These are phyloP conservation scores for Phytophthora idaei DNA, from an alignment of 352 stramenopile species.

Conservation along the genomic window DNA sequence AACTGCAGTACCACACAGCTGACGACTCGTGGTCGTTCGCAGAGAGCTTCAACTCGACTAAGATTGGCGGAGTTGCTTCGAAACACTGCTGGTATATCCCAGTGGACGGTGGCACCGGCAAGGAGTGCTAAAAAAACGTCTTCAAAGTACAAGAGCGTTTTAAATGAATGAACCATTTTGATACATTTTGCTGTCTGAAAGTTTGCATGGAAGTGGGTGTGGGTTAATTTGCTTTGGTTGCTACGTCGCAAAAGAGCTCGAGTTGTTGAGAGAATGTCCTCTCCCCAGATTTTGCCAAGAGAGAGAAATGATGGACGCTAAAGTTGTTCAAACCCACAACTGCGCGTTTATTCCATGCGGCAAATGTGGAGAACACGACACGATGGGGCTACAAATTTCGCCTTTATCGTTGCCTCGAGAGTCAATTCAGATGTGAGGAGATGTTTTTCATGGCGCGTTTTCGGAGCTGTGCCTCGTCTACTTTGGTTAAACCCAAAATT, in stretches of 20 bases:
- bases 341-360: conserved; percentile 2
- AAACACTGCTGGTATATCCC: conserved; percentile 82
- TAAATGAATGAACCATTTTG: conserved; percentile 25
- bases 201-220: not conserved
- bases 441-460: not conserved
- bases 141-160: conserved; percentile 12
- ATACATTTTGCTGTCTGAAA: conserved; percentile 10
- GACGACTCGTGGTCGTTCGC: conserved; percentile 61
- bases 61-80: conserved; percentile 48
- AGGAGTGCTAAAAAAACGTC: conserved; percentile 36
- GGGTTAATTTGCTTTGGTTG: conserved; percentile 2
- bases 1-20: conserved; percentile 69
- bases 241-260: conserved; percentile 5
- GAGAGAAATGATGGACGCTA: conserved; percentile 10
- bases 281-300: conserved; percentile 26
- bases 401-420: conserved; percentile 28
- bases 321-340: conserved; percentile 21
- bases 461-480: conserved; percentile 18
- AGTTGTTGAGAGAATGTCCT: conserved; percentile 1
- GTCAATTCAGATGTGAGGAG: conserved; percentile 24
- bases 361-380: conserved; percentile 27
- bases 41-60: conserved; percentile 48
- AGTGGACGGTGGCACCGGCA: conserved; percentile 37
- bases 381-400: conserved; percentile 19
- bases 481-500: not conserved